Evolutionary conservation across 257 asterid species (phyloP).

Genomic region (Nicotiana sylvestris): DNA sequence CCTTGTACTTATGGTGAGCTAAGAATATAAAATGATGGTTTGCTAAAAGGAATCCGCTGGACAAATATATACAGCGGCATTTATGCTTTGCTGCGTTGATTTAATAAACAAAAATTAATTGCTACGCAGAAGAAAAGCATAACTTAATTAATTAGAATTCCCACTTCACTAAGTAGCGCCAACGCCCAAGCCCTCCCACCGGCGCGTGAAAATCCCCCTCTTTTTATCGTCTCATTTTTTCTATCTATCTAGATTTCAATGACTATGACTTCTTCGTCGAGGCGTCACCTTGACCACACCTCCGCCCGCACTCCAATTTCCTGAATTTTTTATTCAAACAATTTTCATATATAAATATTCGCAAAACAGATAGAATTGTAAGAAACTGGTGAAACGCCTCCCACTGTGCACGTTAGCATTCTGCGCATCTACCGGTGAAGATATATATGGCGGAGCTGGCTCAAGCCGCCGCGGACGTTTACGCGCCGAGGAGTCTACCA

Average conservation of each 20-base stretch:
- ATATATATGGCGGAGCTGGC: conserved; percentile 83
- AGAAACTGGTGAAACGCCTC: not conserved
- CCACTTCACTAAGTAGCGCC: not conserved
- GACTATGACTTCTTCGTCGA: conserved; percentile 12
- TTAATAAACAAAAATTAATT: not conserved
- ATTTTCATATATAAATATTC: not conserved
- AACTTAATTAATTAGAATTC: not conserved
- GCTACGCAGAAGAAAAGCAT: not conserved
- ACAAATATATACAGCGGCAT: not conserved
- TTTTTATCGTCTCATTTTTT: not conserved
- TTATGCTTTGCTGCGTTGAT: not conserved
- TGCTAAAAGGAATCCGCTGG: not conserved
- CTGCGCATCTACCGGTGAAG: not conserved
- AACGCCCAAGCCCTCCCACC: not conserved
- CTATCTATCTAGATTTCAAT: not conserved
- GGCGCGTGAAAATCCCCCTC: not conserved
- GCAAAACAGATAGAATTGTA: not conserved
- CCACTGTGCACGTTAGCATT: not conserved
- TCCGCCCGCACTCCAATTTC: conserved; percentile 10
- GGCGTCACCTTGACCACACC: conserved; percentile 25
- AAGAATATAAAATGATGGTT: too few relatives aligned
- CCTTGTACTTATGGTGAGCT: too few relatives aligned
- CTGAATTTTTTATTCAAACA: not conserved
- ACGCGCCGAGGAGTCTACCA: conserved; percentile 78
- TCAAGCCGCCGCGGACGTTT: conserved; percentile 57